A percentile compares a stretch with the other conserved stretches of the same genome.
Evolutionary conservation across 306 rosid genomes (phyloP).

Genomic region (Sicyos baderoa): DNA sequence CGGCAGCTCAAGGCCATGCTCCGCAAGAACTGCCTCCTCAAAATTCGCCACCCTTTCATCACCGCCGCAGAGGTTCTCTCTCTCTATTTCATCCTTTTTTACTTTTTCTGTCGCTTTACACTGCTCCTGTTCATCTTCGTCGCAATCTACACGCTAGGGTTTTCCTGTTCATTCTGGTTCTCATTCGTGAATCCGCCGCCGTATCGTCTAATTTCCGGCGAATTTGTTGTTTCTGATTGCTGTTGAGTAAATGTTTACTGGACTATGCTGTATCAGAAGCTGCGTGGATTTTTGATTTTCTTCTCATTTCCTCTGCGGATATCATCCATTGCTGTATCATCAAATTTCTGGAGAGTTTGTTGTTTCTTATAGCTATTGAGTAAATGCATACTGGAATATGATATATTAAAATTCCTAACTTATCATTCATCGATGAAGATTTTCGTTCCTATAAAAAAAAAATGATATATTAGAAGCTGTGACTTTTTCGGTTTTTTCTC

Average conservation of each 20-base stretch:
- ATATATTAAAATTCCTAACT: neutral
- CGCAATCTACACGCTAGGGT: neutral
- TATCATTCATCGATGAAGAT: too few species aligned
- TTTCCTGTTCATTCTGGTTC: neutral
- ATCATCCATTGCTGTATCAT: neutral
- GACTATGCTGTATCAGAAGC: neutral
- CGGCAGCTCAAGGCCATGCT: slow-evolving; percentile 88
- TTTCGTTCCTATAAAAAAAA: too few species aligned
- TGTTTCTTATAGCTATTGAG: neutral
- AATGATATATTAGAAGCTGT: too few species aligned
- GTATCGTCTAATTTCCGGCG: neutral
- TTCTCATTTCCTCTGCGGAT: neutral
- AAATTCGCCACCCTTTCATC: slow-evolving; percentile 75
- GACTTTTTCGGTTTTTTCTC: too few species aligned
- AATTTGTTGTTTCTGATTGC: neutral
- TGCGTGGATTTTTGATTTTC: neutral
- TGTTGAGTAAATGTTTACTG: neutral
- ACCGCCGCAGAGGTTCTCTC: slow-evolving; percentile 65
- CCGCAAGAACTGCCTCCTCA: slow-evolving; percentile 91
- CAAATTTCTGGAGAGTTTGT: neutral
- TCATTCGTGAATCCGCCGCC: neutral
- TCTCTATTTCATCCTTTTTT: neutral
- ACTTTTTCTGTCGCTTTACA: neutral
- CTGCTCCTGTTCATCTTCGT: neutral
- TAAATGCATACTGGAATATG: neutral